Conservation (phyloP, 208 protist genomes). For the Leishmania braziliensis region DNA sequence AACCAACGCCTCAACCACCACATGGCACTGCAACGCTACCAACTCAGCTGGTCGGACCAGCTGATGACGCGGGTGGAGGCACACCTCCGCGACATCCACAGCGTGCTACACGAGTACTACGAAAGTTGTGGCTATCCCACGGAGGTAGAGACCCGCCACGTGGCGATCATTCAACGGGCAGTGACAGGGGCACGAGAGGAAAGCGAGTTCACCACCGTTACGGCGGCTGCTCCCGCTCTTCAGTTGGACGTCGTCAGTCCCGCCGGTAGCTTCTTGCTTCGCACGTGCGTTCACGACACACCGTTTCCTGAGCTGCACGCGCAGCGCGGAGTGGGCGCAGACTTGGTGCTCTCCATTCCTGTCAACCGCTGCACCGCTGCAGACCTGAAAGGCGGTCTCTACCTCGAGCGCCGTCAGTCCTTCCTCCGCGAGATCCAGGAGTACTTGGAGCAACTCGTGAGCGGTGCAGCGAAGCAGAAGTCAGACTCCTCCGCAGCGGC, state of each 20-base stretch:
- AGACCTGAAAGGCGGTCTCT: constrained; percentile 72
- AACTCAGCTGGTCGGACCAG: constrained; percentile 71
- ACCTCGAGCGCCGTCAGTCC: constrained; percentile 64
- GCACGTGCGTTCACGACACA: constrained; percentile 69
- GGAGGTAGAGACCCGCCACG: constrained; percentile 20
- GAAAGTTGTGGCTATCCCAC: constrained; percentile 49
- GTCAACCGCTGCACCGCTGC: constrained; percentile 50
- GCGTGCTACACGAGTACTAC: constrained; percentile 68
- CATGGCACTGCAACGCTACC: constrained; percentile 79
- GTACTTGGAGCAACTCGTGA: constrained; percentile 41
- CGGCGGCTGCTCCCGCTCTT: constrained; percentile 10
- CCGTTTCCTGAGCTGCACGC: constrained; percentile 63
- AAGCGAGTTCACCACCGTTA: neutral
- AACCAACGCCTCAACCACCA: neutral
- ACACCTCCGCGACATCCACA: constrained; percentile 75
- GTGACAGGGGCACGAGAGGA: neutral
- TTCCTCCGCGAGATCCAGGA: constrained; percentile 69
- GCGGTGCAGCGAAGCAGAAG: constrained; percentile 13
- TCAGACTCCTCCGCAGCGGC: neutral
- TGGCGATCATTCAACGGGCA: neutral
- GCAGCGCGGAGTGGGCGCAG: constrained; percentile 63
- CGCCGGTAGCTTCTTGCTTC: constrained; percentile 81
- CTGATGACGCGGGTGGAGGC: constrained; percentile 73
- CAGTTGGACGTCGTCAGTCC: constrained; percentile 47
- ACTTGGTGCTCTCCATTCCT: constrained; percentile 74